A percentile compares a stretch with the other conserved stretches of the same genome.
Conservation (phyloP, 768 basidiomycete species). For the Tylopilus felleus region DNA sequence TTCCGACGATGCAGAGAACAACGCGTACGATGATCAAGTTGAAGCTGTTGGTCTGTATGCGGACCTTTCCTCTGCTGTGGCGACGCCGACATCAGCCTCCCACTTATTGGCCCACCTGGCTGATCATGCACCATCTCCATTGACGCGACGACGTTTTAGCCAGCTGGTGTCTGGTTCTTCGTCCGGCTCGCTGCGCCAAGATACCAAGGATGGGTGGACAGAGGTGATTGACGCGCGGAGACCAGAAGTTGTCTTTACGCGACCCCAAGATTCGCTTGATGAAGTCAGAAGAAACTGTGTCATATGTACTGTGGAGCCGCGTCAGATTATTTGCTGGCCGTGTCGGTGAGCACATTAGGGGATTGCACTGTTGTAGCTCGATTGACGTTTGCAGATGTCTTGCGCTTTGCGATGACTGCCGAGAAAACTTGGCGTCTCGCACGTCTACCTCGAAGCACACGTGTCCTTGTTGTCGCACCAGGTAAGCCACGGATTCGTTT, state of each 20-base stretch:
- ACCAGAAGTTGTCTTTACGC: constrained; percentile 17
- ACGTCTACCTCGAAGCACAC: constrained; percentile 46
- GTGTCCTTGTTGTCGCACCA: constrained; percentile 50
- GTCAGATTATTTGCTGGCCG: constrained; percentile 83
- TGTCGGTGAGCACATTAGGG: constrained; percentile 53
- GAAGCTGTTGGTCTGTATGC: constrained; percentile 52
- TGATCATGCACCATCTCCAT: constrained; percentile 39
- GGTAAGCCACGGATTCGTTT: constrained; percentile 30
- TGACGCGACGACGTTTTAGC: constrained; percentile 48
- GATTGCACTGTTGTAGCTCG: background rate
- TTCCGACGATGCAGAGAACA: constrained; percentile 32
- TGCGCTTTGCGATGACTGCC: constrained; percentile 52
- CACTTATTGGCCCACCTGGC: constrained; percentile 56
- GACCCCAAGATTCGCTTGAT: constrained; percentile 22
- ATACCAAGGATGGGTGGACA: constrained; percentile 26
- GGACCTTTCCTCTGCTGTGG: constrained; percentile 45
- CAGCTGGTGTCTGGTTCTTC: constrained; percentile 32
- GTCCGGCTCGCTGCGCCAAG: constrained; percentile 2
- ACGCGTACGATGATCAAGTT: constrained; percentile 22
- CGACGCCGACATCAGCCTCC: constrained; percentile 36
- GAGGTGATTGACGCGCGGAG: constrained; percentile 29
- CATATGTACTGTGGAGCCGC: constrained; percentile 62
- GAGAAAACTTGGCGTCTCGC: constrained; percentile 50
- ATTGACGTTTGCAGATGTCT: constrained; percentile 38
- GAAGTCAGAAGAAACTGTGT: constrained; percentile 51